Evolutionary conservation across 176 grass and related monocot species (phyloP).

Genomic region (Aechmea fasciata): DNA sequence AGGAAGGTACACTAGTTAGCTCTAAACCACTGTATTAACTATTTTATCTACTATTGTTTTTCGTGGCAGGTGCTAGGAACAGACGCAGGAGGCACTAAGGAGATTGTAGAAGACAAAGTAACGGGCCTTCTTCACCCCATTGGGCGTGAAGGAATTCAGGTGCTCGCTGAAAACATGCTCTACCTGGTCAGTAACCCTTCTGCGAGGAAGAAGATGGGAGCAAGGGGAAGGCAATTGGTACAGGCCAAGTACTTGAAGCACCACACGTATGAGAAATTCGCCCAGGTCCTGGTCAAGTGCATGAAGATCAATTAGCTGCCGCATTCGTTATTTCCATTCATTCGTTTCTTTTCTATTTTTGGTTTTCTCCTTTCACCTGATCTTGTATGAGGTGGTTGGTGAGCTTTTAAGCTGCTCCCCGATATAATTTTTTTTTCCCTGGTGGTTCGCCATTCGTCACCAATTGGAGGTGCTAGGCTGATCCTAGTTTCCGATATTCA

Average conservation of each 20-base stretch:
- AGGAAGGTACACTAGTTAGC: neutral
- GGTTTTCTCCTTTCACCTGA: neutral
- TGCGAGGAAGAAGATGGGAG: slow-evolving; percentile 28
- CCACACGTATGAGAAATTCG: slow-evolving; percentile 29
- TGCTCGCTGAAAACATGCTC: slow-evolving; percentile 31
- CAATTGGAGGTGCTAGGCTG: too few relatives aligned
- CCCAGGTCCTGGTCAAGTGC: slow-evolving; percentile 32
- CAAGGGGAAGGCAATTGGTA: slow-evolving; percentile 32
- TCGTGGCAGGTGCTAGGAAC: slow-evolving; percentile 35
- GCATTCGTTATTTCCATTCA: neutral
- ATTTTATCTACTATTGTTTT: neutral
- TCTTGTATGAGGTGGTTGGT: neutral
- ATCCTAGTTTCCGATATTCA: too few relatives aligned
- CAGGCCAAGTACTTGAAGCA: slow-evolving; percentile 39
- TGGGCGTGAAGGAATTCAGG: slow-evolving; percentile 22
- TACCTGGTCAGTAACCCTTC: slow-evolving; percentile 31
- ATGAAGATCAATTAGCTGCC: slow-evolving; percentile 22
- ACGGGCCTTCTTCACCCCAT: slow-evolving; percentile 39
- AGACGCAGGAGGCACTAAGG: slow-evolving; percentile 36
- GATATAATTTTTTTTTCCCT: neutral
- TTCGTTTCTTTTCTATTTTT: neutral
- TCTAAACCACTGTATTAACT: neutral
- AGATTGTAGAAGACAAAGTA: slow-evolving; percentile 33
- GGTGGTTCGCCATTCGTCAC: too few relatives aligned
- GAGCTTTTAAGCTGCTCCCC: neutral